Conservation (phyloP, 2,329 filamentous ascomycete species). For the Verticillium tricorpus region DNA sequence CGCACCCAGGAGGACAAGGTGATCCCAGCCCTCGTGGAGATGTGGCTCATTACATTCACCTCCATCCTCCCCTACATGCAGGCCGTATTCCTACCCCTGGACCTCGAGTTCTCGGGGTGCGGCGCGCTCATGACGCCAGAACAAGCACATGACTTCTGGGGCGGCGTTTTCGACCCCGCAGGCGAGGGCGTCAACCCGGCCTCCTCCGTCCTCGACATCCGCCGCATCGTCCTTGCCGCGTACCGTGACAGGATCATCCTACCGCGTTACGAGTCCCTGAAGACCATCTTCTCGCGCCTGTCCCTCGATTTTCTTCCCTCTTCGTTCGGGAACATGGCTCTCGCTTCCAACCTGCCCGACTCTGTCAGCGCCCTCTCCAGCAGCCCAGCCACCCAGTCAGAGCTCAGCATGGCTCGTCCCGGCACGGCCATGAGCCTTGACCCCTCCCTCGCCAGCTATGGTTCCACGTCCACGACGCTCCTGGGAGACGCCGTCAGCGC, state of each 20-base stretch:
- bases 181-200: constrained; percentile 40
- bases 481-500: constrained; percentile 59
- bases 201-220: constrained; percentile 68
- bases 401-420: constrained; percentile 46
- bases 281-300: constrained; percentile 83
- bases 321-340: constrained; percentile 44
- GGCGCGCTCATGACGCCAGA: constrained; percentile 73
- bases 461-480: constrained; percentile 73
- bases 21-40: constrained; percentile 85
- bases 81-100: constrained; percentile 87
- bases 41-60: constrained; percentile 92
- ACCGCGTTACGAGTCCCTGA: constrained; percentile 82
- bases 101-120: constrained; percentile 85
- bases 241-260: constrained; percentile 89
- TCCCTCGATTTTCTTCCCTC: constrained; percentile 72
- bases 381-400: constrained; percentile 42
- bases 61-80: constrained; percentile 90
- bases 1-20: constrained; percentile 78
- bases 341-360: constrained; percentile 49
- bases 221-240: constrained; percentile 80
- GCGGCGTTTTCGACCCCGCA: constrained; percentile 50
- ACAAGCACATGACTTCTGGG: constrained; percentile 89
- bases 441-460: constrained; percentile 71
- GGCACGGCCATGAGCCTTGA: constrained; percentile 74
- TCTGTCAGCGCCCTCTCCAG: constrained; percentile 40